phyloP scores from a whole-genome alignment of 306 rosid species.

The Casuarina cunninghamiana region DNA sequence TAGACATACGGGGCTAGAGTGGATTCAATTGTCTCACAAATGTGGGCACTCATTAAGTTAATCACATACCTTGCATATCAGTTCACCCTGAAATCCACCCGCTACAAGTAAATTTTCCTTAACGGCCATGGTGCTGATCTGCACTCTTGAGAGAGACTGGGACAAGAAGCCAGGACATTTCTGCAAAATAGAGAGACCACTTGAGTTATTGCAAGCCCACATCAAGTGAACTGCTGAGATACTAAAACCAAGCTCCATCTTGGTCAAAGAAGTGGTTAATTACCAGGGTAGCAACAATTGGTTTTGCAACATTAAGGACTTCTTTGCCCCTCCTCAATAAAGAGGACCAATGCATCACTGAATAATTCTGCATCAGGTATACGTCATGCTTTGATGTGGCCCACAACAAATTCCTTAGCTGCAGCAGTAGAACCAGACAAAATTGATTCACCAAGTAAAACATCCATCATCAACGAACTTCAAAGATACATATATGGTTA shows the following conservation, averaged over 20 bases:
- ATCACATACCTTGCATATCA: conserved; percentile 79
- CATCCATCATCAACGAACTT: background rate
- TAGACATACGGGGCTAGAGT: background rate
- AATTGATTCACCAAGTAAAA: conserved; percentile 29
- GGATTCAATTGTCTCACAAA: background rate
- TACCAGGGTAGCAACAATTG: conserved; percentile 70
- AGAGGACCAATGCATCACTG: conserved; percentile 92
- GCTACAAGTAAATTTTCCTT: conserved; percentile 77
- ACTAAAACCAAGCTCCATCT: background rate
- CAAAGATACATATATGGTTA: background rate
- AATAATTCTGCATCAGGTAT: conserved; percentile 88
- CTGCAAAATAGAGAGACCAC: conserved; percentile 31
- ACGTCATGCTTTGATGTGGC: conserved; percentile 97
- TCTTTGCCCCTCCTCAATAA: conserved; percentile 67
- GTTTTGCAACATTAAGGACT: conserved; percentile 74
- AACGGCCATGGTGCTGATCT: conserved; percentile 93
- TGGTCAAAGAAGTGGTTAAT: conserved; percentile 27
- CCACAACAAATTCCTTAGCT: conserved; percentile 90
- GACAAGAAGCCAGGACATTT: conserved; percentile 51
- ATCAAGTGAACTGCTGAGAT: background rate
- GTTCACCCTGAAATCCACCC: conserved; percentile 96
- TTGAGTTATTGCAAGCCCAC: conserved; percentile 7
- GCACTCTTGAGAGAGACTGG: conserved; percentile 76
- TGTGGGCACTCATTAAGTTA: background rate
- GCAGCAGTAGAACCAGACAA: conserved; percentile 35